Evolutionary conservation across 495 filamentous ascomycete genomes (phyloP).

Genomic region (Hypoxylon trugodes): DNA sequence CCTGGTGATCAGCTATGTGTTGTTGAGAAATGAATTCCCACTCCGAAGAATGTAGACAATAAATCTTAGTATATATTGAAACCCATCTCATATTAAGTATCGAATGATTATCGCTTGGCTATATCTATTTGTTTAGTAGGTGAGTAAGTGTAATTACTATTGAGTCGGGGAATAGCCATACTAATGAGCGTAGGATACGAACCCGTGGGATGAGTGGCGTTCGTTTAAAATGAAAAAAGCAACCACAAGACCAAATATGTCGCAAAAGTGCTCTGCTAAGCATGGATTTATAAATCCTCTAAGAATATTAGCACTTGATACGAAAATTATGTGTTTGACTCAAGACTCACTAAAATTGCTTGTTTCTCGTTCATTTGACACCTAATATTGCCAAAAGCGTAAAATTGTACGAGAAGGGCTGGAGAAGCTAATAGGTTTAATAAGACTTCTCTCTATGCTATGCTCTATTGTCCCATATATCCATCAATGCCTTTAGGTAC

Average conservation of each 20-base stretch:
- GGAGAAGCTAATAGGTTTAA: neutral
- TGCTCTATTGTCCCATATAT: slow-evolving; percentile 6
- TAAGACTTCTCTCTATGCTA: slow-evolving; percentile 23
- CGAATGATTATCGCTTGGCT: too few species aligned
- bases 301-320: too few species aligned
- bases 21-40: neutral
- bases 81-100: too few species aligned
- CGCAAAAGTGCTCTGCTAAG: too few species aligned
- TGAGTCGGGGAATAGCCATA: neutral
- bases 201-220: neutral
- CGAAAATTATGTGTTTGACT: too few species aligned
- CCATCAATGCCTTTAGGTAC: too few species aligned
- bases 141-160: too few species aligned
- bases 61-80: too few species aligned
- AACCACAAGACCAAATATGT: neutral
- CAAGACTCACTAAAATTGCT: too few species aligned
- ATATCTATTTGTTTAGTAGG: neutral
- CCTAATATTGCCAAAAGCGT: neutral
- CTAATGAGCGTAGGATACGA: too few species aligned
- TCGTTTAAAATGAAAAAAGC: neutral
- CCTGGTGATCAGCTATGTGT: neutral
- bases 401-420: neutral
- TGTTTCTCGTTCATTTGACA: neutral
- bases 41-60: too few species aligned
- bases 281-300: too few species aligned